Evolutionary conservation across 2,329 filamentous ascomycete species (phyloP), one percentile per base, ranked within the genome.

Genomic region (Phoma sp.): DNA sequence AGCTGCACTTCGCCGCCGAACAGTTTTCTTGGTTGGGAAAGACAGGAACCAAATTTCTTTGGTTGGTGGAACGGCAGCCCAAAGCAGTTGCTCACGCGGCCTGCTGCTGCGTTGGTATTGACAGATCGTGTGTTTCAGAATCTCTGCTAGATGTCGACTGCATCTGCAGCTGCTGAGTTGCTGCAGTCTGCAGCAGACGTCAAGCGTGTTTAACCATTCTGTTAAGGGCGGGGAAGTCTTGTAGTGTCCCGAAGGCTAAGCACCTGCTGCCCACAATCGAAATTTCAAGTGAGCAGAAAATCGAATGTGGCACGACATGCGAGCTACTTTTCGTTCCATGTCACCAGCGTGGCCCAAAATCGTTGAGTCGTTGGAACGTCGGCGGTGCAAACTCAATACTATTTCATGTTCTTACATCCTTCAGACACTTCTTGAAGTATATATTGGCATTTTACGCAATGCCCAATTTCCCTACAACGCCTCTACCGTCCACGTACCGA

Each of bases 1-100:
- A 47, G 51, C 61, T 69, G 68, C 68, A 69, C 33, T 47, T 65
- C 58, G 60, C 65, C 57, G 61, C 57, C 52, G 30, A 43, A 48
- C 45, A 36, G 39, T 45, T 39, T 46, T 49, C 45, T 49, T 46
- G 29, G 45, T 38, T 38, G 18, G 29, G 38, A 43, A 45, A 26
- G 21, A 39, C 38, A 42, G 38, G 32, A 26, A 43, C 39, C 39
- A 54, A 43, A 33, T 4, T 29, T 30, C 25, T 34, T 34, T 36
- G 51, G 43, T 54, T 61, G 56, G 66, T 66, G 68, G 65, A 54
- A 45, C 54, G 62, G 62, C 57, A 59, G 53, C 47, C 49, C 39
- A 53, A 58, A 43, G 56, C 15, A 43, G n/a, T 46, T 56, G 42
- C 39, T 47, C 53, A 53, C 57, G 47, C 52, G 47, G 47, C 55